Percentiles rank a stretch among this genome's conserved stretches.
Evolutionary conservation across 2,329 filamentous ascomycete genomes (phyloP).

Genomic region (Stemphylium vesicarium): DNA sequence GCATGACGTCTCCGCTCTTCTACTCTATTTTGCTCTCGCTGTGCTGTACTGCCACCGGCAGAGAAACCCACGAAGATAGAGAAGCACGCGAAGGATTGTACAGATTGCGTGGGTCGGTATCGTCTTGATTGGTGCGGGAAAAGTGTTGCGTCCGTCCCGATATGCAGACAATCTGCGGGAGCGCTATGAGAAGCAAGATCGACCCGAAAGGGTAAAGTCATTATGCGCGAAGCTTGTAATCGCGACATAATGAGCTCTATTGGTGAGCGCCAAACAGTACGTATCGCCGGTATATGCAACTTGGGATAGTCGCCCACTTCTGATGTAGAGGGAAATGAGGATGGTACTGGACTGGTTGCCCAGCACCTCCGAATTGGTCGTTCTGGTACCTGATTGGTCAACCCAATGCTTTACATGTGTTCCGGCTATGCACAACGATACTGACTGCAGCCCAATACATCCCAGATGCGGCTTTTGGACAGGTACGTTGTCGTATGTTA

Average conservation of each 20-base stretch:
- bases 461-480: slow-evolving; percentile 20
- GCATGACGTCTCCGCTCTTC: background rate
- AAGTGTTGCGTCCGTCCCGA: slow-evolving; percentile 25
- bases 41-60: background rate
- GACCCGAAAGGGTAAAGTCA: slow-evolving; percentile 24
- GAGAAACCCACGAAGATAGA: background rate
- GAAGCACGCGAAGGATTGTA: background rate
- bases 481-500: slow-evolving; percentile 25
- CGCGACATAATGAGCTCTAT: slow-evolving; percentile 19
- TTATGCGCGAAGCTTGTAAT: slow-evolving; percentile 24
- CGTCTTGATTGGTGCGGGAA: slow-evolving; percentile 25
- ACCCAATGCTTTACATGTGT: slow-evolving; percentile 37
- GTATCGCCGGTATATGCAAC: slow-evolving; percentile 23
- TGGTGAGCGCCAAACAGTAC: slow-evolving; percentile 25
- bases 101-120: background rate
- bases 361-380: slow-evolving; percentile 26
- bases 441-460: slow-evolving; percentile 42
- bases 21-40: background rate
- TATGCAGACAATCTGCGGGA: slow-evolving; percentile 39
- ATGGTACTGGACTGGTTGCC: slow-evolving; percentile 25
- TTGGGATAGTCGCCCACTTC: slow-evolving; percentile 25
- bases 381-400: slow-evolving; percentile 40
- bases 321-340: slow-evolving; percentile 28
- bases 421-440: slow-evolving; percentile 42
- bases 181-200: slow-evolving; percentile 34